Evolutionary conservation across 169 alveolate genomes (phyloP).

Genomic region (Plasmodium adleri): DNA sequence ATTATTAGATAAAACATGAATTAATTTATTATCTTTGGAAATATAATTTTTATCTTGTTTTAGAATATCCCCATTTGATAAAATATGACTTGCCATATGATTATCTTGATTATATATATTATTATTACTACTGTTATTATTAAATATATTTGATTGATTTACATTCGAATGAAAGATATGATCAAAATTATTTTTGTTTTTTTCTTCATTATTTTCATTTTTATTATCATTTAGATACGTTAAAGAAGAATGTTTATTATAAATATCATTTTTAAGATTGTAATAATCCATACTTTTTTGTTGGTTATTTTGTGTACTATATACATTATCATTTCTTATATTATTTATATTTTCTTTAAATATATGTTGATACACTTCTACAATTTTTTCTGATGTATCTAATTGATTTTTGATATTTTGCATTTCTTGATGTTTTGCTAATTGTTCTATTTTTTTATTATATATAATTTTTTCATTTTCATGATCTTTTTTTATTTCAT

Average conservation of each 20-base stretch:
- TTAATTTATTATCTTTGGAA: neutral
- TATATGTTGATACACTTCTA: slow-evolving; percentile 61
- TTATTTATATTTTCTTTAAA: slow-evolving; percentile 46
- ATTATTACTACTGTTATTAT: neutral
- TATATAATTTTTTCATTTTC: slow-evolving; percentile 46
- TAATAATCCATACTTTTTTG: no score
- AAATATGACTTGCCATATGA: neutral
- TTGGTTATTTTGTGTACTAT: slow-evolving; percentile 7
- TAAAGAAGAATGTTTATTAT: slow-evolving; percentile 3
- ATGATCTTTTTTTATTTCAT: slow-evolving; percentile 55
- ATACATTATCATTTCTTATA: slow-evolving; percentile 17
- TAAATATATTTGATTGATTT: neutral
- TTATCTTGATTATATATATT: neutral
- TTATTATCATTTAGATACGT: neutral
- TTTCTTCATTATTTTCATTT: neutral
- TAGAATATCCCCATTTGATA: neutral
- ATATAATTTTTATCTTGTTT: neutral
- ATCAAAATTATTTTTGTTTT: neutral
- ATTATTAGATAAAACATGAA: neutral
- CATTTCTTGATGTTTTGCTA: slow-evolving; percentile 59
- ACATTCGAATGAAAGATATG: neutral
- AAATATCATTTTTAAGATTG: neutral
- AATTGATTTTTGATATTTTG: slow-evolving; percentile 60
- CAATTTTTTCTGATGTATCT: slow-evolving; percentile 65
- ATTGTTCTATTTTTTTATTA: slow-evolving; percentile 39